Evolutionary conservation across 2,329 filamentous ascomycete genomes (phyloP).

Genomic region (Chrysoporthe cubensis): DNA sequence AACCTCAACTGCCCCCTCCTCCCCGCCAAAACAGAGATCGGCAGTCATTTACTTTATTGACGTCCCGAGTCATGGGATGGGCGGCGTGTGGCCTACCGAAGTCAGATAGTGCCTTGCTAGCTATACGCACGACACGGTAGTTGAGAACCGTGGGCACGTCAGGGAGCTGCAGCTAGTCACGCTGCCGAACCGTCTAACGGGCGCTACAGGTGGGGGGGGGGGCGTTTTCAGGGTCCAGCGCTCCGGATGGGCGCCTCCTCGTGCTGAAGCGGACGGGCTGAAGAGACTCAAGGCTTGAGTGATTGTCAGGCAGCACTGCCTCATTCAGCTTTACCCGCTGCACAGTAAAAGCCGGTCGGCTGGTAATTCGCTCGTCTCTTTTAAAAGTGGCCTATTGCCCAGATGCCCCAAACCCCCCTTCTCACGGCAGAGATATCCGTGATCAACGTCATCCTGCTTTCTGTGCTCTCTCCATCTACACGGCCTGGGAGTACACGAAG

Average conservation of each 20-base stretch:
- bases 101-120: too few relatives aligned
- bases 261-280: too few relatives aligned
- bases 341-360: neutral
- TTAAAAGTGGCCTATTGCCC: neutral
- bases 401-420: constrained; percentile 11
- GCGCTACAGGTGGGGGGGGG: neutral
- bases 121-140: too few relatives aligned
- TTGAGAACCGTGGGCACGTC: too few relatives aligned
- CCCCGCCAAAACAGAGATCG: neutral
- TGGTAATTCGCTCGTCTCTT: neutral
- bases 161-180: neutral
- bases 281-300: neutral
- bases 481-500: constrained; percentile 13
- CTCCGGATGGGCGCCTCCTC: neutral
- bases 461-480: neutral
- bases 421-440: neutral
- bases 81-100: neutral
- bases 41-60: neutral
- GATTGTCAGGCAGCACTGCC: constrained; percentile 30
- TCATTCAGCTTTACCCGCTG: constrained; percentile 12
- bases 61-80: neutral
- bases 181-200: neutral
- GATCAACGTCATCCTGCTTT: constrained; percentile 7
- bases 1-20: neutral
- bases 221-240: neutral